Percentiles rank a stretch among this genome's conserved stretches.
These are phyloP conservation scores for Teunomyces panamensis DNA, from an alignment of 805 yeast genomes.

Conservation along the genomic window DNA sequence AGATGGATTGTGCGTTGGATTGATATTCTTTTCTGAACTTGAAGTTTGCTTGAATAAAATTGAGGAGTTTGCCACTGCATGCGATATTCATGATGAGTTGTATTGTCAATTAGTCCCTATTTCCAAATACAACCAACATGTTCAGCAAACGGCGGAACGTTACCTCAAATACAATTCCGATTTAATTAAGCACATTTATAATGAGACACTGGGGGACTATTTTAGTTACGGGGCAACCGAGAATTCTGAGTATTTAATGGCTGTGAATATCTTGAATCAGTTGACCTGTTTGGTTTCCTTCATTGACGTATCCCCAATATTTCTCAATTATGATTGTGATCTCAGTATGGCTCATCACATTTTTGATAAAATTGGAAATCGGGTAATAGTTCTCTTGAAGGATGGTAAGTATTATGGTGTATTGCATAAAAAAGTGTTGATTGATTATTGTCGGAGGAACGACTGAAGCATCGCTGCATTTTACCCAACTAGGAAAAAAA, in stretches of 20 bases:
- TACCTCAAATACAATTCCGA: slow-evolving; percentile 1
- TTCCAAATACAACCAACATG: not conserved
- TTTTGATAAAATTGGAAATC: slow-evolving; percentile 50
- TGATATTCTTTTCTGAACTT: slow-evolving; percentile 49
- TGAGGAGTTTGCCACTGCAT: slow-evolving; percentile 23
- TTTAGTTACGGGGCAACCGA: slow-evolving; percentile 21
- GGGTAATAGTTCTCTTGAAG: slow-evolving; percentile 45
- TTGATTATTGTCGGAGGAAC: slow-evolving; percentile 37
- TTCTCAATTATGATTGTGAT: slow-evolving; percentile 46
- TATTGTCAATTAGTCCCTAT: slow-evolving; percentile 21
- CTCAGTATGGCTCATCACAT: slow-evolving; percentile 49
- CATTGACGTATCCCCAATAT: slow-evolving; percentile 47
- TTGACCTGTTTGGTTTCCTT: slow-evolving; percentile 40
- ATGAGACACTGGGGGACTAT: slow-evolving; percentile 16
- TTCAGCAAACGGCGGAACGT: not conserved
- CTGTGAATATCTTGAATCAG: slow-evolving; percentile 16
- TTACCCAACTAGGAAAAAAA: not conserved
- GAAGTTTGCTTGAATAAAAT: slow-evolving; percentile 50
- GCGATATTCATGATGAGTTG: slow-evolving; percentile 24
- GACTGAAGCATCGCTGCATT: not conserved
- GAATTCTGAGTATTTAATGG: slow-evolving; percentile 6
- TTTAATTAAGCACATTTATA: not conserved
- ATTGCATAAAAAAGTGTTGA: slow-evolving; percentile 51
- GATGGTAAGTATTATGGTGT: slow-evolving; percentile 50
- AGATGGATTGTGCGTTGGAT: slow-evolving; percentile 37